These are phyloP conservation scores for Tulasnella sp. DNA, from an alignment of 768 basidiomycete species.

Conservation along the genomic window DNA sequence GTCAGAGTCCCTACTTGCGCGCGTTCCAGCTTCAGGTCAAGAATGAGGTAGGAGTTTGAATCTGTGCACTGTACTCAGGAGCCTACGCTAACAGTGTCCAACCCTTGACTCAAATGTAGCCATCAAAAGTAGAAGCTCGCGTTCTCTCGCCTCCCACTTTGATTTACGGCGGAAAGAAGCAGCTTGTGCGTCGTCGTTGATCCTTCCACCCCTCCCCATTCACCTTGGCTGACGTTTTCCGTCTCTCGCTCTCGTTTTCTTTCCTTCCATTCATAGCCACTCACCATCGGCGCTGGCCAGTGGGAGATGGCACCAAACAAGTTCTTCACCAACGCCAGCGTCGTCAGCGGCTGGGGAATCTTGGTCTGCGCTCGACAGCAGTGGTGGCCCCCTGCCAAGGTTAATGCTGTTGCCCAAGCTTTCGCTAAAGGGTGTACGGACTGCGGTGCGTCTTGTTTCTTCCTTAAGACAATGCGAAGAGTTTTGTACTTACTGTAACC, in stretches of 20 bases:
- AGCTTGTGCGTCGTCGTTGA: not conserved
- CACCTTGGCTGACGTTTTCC: not conserved
- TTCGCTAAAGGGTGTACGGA: slow-evolving; percentile 7
- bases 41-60: not conserved
- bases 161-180: slow-evolving; percentile 45
- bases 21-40: slow-evolving; percentile 17
- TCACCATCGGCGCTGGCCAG: slow-evolving; percentile 48
- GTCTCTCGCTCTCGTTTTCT: not conserved
- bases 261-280: not conserved
- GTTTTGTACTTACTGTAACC: not conserved
- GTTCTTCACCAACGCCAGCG: slow-evolving; percentile 54
- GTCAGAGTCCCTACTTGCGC: slow-evolving; percentile 1
- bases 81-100: not conserved
- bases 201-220: too few species aligned
- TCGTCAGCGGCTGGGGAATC: slow-evolving; percentile 54
- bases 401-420: slow-evolving; percentile 7
- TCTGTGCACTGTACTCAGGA: too few species aligned
- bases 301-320: slow-evolving; percentile 65
- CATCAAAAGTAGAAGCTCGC: slow-evolving; percentile 57
- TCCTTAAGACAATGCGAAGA: not conserved
- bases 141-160: slow-evolving; percentile 61
- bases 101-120: slow-evolving; percentile 29
- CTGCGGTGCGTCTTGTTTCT: not conserved
- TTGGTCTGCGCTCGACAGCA: slow-evolving; percentile 54
- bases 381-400: slow-evolving; percentile 43